A percentile compares a stretch with the other conserved stretches of the same genome.
These are phyloP conservation scores for Candida pini DNA, from an alignment of 805 yeast species.

Conservation along the genomic window DNA sequence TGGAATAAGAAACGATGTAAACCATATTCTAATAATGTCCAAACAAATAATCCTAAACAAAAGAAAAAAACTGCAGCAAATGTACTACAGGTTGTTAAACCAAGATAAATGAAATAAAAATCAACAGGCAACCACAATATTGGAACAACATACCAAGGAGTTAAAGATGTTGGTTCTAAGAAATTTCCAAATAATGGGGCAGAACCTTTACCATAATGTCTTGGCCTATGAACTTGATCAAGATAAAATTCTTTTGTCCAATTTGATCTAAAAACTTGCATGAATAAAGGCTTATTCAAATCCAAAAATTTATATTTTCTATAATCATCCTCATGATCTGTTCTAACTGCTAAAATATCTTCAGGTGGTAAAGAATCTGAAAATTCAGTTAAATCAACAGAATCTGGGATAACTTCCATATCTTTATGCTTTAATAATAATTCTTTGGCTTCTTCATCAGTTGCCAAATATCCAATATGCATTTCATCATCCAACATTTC, in stretches of 20 bases:
- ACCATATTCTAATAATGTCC: slow-evolving; percentile 89
- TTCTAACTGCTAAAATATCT: slow-evolving; percentile 66
- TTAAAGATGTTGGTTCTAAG: slow-evolving; percentile 82
- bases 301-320: slow-evolving; percentile 82
- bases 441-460: slow-evolving; percentile 69
- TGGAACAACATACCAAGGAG: slow-evolving; percentile 96
- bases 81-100: slow-evolving; percentile 44
- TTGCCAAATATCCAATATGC: slow-evolving; percentile 80
- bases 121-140: slow-evolving; percentile 81
- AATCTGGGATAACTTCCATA: slow-evolving; percentile 35
- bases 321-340: slow-evolving; percentile 70
- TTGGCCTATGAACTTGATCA: slow-evolving; percentile 95
- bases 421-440: slow-evolving; percentile 52
- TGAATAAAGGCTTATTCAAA: slow-evolving; percentile 69
- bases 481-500: slow-evolving; percentile 84
- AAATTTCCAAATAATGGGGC: slow-evolving; percentile 95
- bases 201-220: slow-evolving; percentile 96
- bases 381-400: slow-evolving; percentile 46
- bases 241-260: slow-evolving; percentile 87
- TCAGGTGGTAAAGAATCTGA: slow-evolving; percentile 70
- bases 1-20: slow-evolving; percentile 93
- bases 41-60: slow-evolving; percentile 75
- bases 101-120: slow-evolving; percentile 53
- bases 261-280: slow-evolving; percentile 70
- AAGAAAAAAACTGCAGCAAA: slow-evolving; percentile 52